Evolutionary conservation across 164 flowering plant species (phyloP).

Genomic region (Magnolia sinica): DNA sequence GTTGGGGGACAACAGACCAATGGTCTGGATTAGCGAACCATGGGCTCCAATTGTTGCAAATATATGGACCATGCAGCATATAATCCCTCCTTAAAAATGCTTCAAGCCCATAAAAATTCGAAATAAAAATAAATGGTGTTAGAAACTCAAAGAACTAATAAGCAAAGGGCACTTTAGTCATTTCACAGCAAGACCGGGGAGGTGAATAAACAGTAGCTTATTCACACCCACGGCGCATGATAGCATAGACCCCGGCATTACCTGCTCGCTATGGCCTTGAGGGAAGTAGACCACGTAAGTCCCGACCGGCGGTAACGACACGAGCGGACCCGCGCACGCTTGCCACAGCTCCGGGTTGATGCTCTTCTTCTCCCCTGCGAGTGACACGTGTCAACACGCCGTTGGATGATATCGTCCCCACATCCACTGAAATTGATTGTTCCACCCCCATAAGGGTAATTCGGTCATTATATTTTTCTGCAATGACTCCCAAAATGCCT

Average conservation of each 20-base stretch:
- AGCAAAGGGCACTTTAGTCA: background rate
- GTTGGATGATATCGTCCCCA: background rate
- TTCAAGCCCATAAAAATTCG: too few species aligned
- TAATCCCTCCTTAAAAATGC: too few species aligned
- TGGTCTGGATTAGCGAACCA: too few species aligned
- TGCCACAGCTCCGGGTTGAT: conserved; percentile 91
- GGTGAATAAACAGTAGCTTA: background rate
- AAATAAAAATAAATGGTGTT: background rate
- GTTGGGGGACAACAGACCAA: too few species aligned
- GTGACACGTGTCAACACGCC: conserved; percentile 22
- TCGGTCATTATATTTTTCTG: too few species aligned
- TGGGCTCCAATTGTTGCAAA: too few species aligned
- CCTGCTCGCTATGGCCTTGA: conserved; percentile 95
- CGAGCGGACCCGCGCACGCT: conserved; percentile 89
- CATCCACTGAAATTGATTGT: background rate
- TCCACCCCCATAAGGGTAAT: too few species aligned
- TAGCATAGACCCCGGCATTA: conserved; percentile 11
- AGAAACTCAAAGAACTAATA: background rate
- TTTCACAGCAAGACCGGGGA: background rate
- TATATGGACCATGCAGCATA: too few species aligned
- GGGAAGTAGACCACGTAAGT: conserved; percentile 84
- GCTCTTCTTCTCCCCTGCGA: conserved; percentile 54
- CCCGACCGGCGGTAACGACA: conserved; percentile 74
- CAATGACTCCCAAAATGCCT: too few species aligned
- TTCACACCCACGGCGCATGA: background rate